A percentile compares a stretch with the other conserved stretches of the same genome.
These are phyloP conservation scores for Strobilomyces dryophilus DNA, from an alignment of 768 basidiomycete genomes.

Conservation along the genomic window DNA sequence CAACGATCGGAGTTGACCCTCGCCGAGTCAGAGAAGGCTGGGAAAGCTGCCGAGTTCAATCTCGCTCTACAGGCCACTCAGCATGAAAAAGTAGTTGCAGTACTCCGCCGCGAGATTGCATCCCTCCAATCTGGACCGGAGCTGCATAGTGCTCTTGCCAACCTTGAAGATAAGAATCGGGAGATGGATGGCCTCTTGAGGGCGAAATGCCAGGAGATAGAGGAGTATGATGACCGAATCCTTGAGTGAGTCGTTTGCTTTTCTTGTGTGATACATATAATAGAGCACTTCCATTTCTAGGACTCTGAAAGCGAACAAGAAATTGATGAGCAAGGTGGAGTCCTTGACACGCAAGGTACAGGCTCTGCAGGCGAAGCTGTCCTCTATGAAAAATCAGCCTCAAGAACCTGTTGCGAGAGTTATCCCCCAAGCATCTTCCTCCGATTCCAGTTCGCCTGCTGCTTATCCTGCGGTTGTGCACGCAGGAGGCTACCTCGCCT, in stretches of 20 bases:
- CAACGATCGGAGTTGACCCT: conserved; percentile 41
- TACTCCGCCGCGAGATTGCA: conserved; percentile 55
- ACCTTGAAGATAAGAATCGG: conserved; percentile 63
- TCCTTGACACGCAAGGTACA: conserved; percentile 69
- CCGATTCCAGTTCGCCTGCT: conserved; percentile 13
- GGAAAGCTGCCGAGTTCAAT: conserved; percentile 61
- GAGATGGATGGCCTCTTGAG: conserved; percentile 75
- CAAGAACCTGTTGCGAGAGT: conserved; percentile 12
- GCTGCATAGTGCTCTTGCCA: conserved; percentile 49
- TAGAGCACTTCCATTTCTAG: conserved; percentile 34
- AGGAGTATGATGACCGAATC: conserved; percentile 78
- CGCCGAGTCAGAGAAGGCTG: conserved; percentile 51
- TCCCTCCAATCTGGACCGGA: conserved; percentile 50
- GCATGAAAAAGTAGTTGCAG: conserved; percentile 58
- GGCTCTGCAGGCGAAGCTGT: conserved; percentile 63
- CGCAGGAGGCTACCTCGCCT: not conserved
- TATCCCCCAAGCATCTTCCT: conserved; percentile 6
- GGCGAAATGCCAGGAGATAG: conserved; percentile 71
- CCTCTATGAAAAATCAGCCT: conserved; percentile 44
- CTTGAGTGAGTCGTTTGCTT: conserved; percentile 51
- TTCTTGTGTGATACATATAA: conserved; percentile 4
- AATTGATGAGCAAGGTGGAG: conserved; percentile 65
- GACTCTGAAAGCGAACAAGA: conserved; percentile 78
- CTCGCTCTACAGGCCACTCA: conserved; percentile 62
- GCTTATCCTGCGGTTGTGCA: conserved; percentile 5